phyloP scores from a whole-genome alignment of 805 yeast species.

The Saccharomyces mikatae region DNA sequence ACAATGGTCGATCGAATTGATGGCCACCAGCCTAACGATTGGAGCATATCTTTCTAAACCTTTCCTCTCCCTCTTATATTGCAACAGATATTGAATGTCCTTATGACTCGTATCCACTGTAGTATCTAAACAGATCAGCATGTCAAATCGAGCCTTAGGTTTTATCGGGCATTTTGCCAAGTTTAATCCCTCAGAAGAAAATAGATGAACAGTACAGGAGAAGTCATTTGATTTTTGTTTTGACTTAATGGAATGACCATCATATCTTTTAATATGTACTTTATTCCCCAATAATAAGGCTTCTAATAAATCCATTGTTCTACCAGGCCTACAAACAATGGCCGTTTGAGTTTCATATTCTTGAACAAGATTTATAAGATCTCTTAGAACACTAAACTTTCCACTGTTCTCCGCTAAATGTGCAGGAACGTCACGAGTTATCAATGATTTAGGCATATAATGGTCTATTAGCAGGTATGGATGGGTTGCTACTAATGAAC shows the following conservation, averaged over 20 bases:
- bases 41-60: constrained; percentile 36
- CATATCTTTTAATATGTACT: constrained; percentile 48
- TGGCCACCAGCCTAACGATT: constrained; percentile 61
- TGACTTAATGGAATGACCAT: constrained; percentile 51
- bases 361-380: constrained; percentile 50
- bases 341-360: constrained; percentile 48
- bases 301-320: constrained; percentile 64
- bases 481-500: constrained; percentile 76
- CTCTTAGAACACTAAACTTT: constrained; percentile 65
- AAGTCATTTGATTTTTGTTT: constrained; percentile 26
- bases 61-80: constrained; percentile 23
- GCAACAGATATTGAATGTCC: constrained; percentile 29
- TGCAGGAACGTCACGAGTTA: constrained; percentile 60
- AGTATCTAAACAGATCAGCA: constrained; percentile 57
- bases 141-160: constrained; percentile 37
- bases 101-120: constrained; percentile 38
- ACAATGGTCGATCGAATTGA: constrained; percentile 80
- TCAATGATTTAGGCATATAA: constrained; percentile 65
- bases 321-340: constrained; percentile 60
- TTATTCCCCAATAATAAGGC: constrained; percentile 60
- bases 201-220: constrained; percentile 36
- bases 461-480: constrained; percentile 82
- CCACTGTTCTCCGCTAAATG: constrained; percentile 75
- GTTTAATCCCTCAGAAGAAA: constrained; percentile 32
- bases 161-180: constrained; percentile 16